A percentile compares a stretch with the other conserved stretches of the same genome.
Conservation (phyloP, 345 rosid genomes). For the Microcos paniculata region DNA sequence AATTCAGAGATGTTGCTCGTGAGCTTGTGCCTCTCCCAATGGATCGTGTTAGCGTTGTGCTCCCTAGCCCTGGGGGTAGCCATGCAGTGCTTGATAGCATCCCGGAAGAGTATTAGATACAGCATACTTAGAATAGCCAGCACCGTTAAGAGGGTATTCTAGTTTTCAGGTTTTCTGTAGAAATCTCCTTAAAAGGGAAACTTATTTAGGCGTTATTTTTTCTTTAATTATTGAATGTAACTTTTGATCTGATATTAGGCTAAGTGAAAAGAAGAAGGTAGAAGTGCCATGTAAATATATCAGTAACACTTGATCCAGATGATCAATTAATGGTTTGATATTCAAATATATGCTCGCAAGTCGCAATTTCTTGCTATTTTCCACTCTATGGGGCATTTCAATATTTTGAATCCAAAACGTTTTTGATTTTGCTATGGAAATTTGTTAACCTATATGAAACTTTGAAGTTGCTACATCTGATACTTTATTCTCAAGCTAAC, state of each 20-base stretch:
- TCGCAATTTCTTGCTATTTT: neutral
- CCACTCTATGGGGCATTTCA: neutral
- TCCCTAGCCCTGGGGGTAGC: neutral
- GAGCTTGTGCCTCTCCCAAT: slow-evolving; percentile 44
- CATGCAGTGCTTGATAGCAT: slow-evolving; percentile 18
- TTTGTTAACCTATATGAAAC: too few species aligned
- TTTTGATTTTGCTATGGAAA: neutral
- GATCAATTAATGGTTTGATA: neutral
- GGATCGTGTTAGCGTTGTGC: slow-evolving; percentile 35
- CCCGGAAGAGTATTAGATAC: slow-evolving; percentile 32
- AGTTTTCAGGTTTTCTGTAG: neutral
- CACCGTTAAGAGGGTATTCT: neutral
- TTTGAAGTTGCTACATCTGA: too few species aligned
- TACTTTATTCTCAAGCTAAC: too few species aligned
- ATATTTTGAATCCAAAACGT: neutral
- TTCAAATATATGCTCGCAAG: neutral
- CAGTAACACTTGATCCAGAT: neutral
- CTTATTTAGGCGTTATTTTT: neutral
- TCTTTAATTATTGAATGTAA: neutral
- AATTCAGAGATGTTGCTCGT: slow-evolving; percentile 46
- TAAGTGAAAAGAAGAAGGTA: too few species aligned
- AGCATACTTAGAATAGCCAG: neutral
- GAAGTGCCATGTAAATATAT: neutral
- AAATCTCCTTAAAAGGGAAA: neutral
- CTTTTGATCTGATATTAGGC: neutral